Base-by-base conservation (phyloP, 1,139 yeast species). In the Suhomyces guaymorum region DNA sequence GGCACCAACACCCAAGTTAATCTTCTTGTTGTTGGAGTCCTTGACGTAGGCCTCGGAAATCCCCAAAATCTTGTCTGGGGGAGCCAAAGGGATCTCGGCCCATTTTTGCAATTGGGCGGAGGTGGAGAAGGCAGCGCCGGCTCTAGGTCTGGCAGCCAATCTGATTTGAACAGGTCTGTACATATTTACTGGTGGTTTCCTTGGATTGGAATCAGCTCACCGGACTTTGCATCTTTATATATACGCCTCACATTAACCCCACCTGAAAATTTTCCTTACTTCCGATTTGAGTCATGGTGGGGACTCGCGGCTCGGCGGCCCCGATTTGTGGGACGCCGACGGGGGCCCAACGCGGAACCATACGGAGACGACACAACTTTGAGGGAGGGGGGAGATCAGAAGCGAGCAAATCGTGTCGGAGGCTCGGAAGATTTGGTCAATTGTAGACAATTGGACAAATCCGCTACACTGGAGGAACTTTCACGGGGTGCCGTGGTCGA, bases 61-160 rank as follows among this genome's bases (percentile, higher is more conserved):
- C 26, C 90, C 90, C 51, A 83, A 66, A 44, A 83, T 82, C 51
- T 82, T 80, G 61, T 83, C 92, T 18, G 89, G 82, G 30, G 86
- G 84, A 18, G 86, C 86, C 55, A 75, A 75, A 36, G 78, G 75
- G 44, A 71, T 68, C 16, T 68, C 70, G 41, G 55, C 58, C 74
- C 73, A 70, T 44, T 59, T 55, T 28, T 41, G 45, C 28, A 51
- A 44, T 26, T 43, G 46, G 35, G 46, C 39, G 35, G 48, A 27
- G 38, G 53, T 48, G 38, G 60, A 54, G 37, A 55, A 52, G 8
- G 39, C 35, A 14, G 27, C 37, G 14, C 32, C 32, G 24, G 35
- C 28, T 37, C 37, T 37, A 14, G 35, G 33, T 32, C 34, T 33
- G 25, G 31, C 25, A 10, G 29, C 32, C 25, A 32, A 26, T 37